Evolutionary conservation across 306 rosid species (phyloP), one percentile per base, ranked within the genome.

Genomic region (Malus asiatica): DNA sequence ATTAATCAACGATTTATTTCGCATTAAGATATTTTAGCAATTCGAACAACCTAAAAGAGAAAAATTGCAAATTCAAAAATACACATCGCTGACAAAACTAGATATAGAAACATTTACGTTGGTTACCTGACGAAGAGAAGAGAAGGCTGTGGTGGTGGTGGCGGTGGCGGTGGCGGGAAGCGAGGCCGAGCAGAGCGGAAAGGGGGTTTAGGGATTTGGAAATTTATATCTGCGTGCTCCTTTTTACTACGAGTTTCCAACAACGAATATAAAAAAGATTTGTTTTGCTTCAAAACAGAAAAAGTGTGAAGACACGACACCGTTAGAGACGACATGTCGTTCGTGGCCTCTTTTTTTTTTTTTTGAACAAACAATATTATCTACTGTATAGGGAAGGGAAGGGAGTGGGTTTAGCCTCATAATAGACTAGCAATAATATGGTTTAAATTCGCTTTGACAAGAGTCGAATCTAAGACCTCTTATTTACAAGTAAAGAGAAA

Each of bases 331-430:
- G 53, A 48, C 53, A 48, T 48, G 53, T 48, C 53, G 19, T 48
- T 18, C 20, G 16, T 16, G 19, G 19, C 53, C 6, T 0, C 0
- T 4, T 4, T 5, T 33, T 5, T 33, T 33, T 33, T 5, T 33
- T 33, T 33, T 33, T 32, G 0, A 32, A 33, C 6, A 33, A 33
- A 33, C 6, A 0, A 33, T 33, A 33, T 33, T 5, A 33, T 33
- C 35, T 5, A 30, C 32, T n/a, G n/a, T n/a, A n/a, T n/a, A n/a
- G n/a, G n/a, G n/a, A n/a, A n/a, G n/a, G n/a, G n/a, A n/a, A n/a
- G n/a, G n/a, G n/a, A n/a, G n/a, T n/a, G 0, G 4, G 35, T 0
- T 5, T 33, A 33, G 0, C 6, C 6, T 33, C 7, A 33, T 0
- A 5, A 33, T 33, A 0, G 0, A 0, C 1, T 33, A 33, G 35